A percentile compares a stretch with the other conserved stretches of the same genome.
Conservation (phyloP, 23 red algal genomes). For the Gracilaria domingensis region DNA sequence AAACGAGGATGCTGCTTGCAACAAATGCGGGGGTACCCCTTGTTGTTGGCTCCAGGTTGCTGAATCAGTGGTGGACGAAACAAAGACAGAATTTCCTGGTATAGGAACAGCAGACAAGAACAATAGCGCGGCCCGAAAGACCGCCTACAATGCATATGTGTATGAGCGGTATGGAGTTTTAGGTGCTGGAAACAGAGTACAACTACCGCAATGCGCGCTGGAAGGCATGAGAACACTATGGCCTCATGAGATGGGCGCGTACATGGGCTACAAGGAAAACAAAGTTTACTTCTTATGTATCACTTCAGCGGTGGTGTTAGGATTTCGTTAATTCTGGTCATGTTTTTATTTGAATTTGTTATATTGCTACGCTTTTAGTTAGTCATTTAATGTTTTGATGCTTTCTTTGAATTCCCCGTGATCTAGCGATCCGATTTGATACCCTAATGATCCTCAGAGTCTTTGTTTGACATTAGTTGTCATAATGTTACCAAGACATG, state of each 20-base stretch:
- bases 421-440: too few relatives aligned
- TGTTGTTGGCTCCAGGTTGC: slow-evolving; percentile 21
- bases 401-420: too few relatives aligned
- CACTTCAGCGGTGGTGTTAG: not conserved
- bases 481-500: too few relatives aligned
- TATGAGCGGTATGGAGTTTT: slow-evolving; percentile 15
- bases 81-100: not conserved
- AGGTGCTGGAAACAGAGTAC: not conserved
- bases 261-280: slow-evolving; percentile 26
- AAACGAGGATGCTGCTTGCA: slow-evolving; percentile 28
- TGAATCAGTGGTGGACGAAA: not conserved
- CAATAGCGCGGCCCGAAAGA: slow-evolving; percentile 8
- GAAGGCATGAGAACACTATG: slow-evolving; percentile 25
- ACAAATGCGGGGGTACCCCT: not conserved
- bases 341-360: too few relatives aligned
- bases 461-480: too few relatives aligned
- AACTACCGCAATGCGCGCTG: not conserved
- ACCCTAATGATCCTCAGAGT: too few relatives aligned
- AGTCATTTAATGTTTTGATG: too few relatives aligned
- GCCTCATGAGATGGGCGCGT: not conserved
- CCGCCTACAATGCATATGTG: slow-evolving; percentile 4
- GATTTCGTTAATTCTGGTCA: too few relatives aligned
- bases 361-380: too few relatives aligned
- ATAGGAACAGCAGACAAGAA: not conserved
- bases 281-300: not conserved